These are phyloP conservation scores for Sphaceloma murrayae DNA, from an alignment of 2,329 filamentous ascomycete genomes.

Conservation along the genomic window DNA sequence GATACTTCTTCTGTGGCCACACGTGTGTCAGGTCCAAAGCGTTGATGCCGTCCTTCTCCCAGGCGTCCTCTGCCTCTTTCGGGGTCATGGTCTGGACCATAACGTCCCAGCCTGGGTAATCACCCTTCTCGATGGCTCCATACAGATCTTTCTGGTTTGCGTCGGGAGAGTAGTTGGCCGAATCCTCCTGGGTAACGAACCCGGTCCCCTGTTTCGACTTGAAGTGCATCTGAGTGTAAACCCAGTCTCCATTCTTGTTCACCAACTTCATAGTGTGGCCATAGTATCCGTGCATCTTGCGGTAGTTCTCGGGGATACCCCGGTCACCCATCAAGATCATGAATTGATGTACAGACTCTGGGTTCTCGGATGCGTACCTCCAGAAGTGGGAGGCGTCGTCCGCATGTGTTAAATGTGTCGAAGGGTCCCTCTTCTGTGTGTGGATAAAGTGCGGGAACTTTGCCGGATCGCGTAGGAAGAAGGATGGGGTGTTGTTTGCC, in stretches of 20 bases:
- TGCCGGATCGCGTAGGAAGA: slow-evolving; percentile 62
- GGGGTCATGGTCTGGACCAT: slow-evolving; percentile 44
- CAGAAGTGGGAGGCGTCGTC: slow-evolving; percentile 58
- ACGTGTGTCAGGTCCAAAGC: slow-evolving; percentile 47
- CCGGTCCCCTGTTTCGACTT: slow-evolving; percentile 43
- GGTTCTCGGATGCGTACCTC: slow-evolving; percentile 49
- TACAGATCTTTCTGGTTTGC: slow-evolving; percentile 46
- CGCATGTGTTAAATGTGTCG: slow-evolving; percentile 59
- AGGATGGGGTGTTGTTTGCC: slow-evolving; percentile 64
- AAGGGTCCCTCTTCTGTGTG: slow-evolving; percentile 64
- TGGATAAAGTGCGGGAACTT: slow-evolving; percentile 68
- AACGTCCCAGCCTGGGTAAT: slow-evolving; percentile 45
- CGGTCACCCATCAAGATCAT: slow-evolving; percentile 47
- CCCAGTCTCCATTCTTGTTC: slow-evolving; percentile 46
- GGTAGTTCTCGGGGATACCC: slow-evolving; percentile 46
- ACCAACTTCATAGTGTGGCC: slow-evolving; percentile 47
- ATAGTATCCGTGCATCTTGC: slow-evolving; percentile 47
- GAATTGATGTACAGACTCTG: slow-evolving; percentile 46
- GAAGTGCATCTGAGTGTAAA: slow-evolving; percentile 45
- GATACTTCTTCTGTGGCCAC: slow-evolving; percentile 46
- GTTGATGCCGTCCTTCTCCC: slow-evolving; percentile 46
- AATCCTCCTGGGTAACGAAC: slow-evolving; percentile 45
- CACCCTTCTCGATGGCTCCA: slow-evolving; percentile 43
- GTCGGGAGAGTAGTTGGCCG: slow-evolving; percentile 42
- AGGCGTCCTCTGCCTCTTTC: slow-evolving; percentile 42